Evolutionary conservation across 805 yeast species (phyloP), one percentile per base, ranked within the genome.

Genomic region (Lachancea quebecensis): DNA sequence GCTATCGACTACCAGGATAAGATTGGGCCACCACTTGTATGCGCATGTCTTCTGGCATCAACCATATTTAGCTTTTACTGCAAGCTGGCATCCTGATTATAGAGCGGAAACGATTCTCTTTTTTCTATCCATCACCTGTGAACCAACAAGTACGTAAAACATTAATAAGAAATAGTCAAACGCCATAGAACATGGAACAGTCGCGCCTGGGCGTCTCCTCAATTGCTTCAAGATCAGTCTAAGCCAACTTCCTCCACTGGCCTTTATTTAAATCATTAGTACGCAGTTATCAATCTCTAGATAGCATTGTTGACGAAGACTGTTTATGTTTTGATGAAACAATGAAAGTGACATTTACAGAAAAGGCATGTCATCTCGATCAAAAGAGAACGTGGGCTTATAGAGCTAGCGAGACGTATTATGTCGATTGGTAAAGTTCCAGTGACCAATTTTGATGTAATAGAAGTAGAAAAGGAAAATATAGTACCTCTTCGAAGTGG

Each of bases 1-100:
- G 88, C 95, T 3, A 84, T 81, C 18, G 77, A 85, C 51, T 93
- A 91, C 59, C 95, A 85, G 52, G 98, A 93, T 66, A 79, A 74
- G 58, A 60, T 81, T 50, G 99, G 99, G 0, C 97, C 98, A 14
- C 81, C 82, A 51, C 73, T 81, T 62, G 78, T 93, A 41, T 91
- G 97, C 69, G 64, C 68, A 15, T 82, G 84, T 42, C 71, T 93
- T 53, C 82, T 85, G 2, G 66, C 81, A 1, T 82, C 95, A 1
- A 79, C 89, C 8, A 68, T 77, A 27, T 71, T 76, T 28, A 76
- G 85, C 2, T 82, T 81, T 55, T 54, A 78, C 32, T 83, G 66
- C 48, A 62, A 34, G 14, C 34, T 35, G 37, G 43, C 43, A 7
- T 33, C 35, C 33, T 40, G 25, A 17, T 30, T 8, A 30, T 14